Conservation (phyloP, 2,329 filamentous ascomycete species). For the Elsinoe arachidis region DNA sequence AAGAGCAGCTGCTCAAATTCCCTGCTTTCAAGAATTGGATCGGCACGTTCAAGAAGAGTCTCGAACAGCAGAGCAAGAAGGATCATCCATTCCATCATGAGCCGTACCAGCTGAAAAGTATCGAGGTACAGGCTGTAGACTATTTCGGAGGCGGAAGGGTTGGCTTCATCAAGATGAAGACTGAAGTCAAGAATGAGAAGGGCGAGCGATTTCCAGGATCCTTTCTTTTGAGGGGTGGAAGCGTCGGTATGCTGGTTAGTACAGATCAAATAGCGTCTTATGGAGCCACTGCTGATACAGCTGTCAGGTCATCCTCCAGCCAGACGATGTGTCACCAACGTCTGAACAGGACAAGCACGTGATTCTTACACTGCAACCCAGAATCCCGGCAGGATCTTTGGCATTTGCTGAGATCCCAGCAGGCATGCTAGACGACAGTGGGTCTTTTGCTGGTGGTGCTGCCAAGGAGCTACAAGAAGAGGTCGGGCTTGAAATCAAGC, state of each 20-base stretch:
- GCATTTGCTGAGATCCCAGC: constrained; percentile 50
- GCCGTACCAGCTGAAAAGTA: constrained; percentile 44
- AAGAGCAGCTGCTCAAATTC: constrained; percentile 41
- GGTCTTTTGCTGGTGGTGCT: constrained; percentile 46
- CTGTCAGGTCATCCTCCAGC: constrained; percentile 45
- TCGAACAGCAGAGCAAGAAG: constrained; percentile 37
- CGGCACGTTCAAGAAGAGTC: constrained; percentile 39
- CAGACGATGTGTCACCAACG: constrained; percentile 36
- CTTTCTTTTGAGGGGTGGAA: constrained; percentile 50
- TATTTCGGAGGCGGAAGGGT: constrained; percentile 41
- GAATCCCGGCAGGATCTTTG: constrained; percentile 47
- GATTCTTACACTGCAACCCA: constrained; percentile 49
- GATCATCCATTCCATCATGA: constrained; percentile 43
- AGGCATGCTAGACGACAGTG: constrained; percentile 51
- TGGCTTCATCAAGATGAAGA: constrained; percentile 50
- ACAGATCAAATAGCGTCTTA: background rate
- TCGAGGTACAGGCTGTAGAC: constrained; percentile 48
- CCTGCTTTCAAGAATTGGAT: constrained; percentile 50
- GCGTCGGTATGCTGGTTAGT: constrained; percentile 47
- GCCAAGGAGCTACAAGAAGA: constrained; percentile 52
- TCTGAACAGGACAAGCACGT: constrained; percentile 41
- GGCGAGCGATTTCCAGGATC: constrained; percentile 47
- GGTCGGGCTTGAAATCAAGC: constrained; percentile 43
- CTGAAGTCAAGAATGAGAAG: constrained; percentile 43
- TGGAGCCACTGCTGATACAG: background rate